Percentiles rank a stretch among this genome's conserved stretches.
These are phyloP conservation scores for Coemansia sp. DNA, from an alignment of 371 early-diverging fungal species.

Conservation along the genomic window DNA sequence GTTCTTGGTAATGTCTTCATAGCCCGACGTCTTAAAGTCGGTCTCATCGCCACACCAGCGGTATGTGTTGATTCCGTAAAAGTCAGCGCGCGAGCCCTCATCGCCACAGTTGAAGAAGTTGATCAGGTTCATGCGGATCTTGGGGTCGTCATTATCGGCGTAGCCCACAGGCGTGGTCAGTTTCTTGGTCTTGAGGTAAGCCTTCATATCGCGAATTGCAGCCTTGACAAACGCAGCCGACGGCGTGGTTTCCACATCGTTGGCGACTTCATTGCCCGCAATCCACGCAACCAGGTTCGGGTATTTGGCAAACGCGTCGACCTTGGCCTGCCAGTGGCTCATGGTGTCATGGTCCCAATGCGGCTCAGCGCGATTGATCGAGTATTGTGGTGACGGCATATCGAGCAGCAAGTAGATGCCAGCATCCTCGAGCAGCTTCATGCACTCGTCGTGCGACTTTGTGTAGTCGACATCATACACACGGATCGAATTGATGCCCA, in stretches of 20 bases:
- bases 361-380: slow-evolving; percentile 69
- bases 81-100: slow-evolving; percentile 64
- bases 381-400: slow-evolving; percentile 62
- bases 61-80: slow-evolving; percentile 64
- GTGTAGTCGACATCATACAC: slow-evolving; percentile 74
- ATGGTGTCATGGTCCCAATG: slow-evolving; percentile 63
- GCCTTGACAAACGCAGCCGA: slow-evolving; percentile 77
- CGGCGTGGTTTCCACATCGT: slow-evolving; percentile 63
- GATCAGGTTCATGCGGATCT: slow-evolving; percentile 66
- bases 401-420: slow-evolving; percentile 76
- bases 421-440: slow-evolving; percentile 66
- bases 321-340: slow-evolving; percentile 59
- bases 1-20: slow-evolving; percentile 45
- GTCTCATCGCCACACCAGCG: slow-evolving; percentile 53
- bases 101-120: slow-evolving; percentile 76
- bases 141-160: slow-evolving; percentile 75
- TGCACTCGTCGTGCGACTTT: slow-evolving; percentile 67
- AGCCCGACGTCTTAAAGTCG: slow-evolving; percentile 52
- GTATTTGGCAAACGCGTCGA: slow-evolving; percentile 68
- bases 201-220: slow-evolving; percentile 69
- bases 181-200: slow-evolving; percentile 56
- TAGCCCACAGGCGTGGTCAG: slow-evolving; percentile 76
- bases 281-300: slow-evolving; percentile 71
- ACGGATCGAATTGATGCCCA: slow-evolving; percentile 74
- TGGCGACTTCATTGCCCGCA: slow-evolving; percentile 81